Conservation (phyloP, 352 stramenopile genomes). For the Globisporangium irregulare region DNA sequence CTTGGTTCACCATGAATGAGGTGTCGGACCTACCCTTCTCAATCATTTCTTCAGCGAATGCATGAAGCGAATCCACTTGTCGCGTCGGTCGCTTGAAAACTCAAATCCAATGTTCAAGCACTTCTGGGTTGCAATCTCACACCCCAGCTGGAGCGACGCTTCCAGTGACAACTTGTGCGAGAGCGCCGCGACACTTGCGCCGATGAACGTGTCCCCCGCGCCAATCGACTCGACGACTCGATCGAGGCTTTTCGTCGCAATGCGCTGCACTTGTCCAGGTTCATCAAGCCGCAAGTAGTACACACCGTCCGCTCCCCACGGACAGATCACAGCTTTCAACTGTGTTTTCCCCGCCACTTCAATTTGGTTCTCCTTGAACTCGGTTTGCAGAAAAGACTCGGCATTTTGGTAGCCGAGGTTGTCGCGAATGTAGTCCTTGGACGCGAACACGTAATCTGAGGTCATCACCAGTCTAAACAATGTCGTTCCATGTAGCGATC, state of each 20-base stretch:
- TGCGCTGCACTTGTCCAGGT: conserved; percentile 23
- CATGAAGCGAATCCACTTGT: conserved; percentile 14
- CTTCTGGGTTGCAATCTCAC: conserved; percentile 54
- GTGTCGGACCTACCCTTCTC: not conserved
- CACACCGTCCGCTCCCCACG: conserved; percentile 59
- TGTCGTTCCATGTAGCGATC: not conserved
- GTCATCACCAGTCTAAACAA: conserved; percentile 36
- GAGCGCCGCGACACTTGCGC: conserved; percentile 50
- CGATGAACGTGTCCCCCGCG: conserved; percentile 74
- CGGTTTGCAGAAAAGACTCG: conserved; percentile 33
- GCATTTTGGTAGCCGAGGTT: conserved; percentile 44
- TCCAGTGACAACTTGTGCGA: conserved; percentile 26
- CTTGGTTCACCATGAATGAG: not conserved
- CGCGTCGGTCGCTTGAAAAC: conserved; percentile 22
- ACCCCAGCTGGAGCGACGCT: conserved; percentile 38
- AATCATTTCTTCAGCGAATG: not conserved
- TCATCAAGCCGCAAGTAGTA: conserved; percentile 40
- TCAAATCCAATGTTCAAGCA: conserved; percentile 57
- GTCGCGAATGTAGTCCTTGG: conserved; percentile 70
- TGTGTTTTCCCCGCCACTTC: not conserved
- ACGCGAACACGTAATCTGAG: conserved; percentile 59
- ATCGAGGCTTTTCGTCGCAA: conserved; percentile 31
- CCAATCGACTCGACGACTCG: conserved; percentile 64
- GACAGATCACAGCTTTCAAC: conserved; percentile 55
- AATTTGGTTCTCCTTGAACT: not conserved